phyloP scores from a whole-genome alignment of 1,284 basidiomycete species.

The Cystobasidiaceae sp. region DNA sequence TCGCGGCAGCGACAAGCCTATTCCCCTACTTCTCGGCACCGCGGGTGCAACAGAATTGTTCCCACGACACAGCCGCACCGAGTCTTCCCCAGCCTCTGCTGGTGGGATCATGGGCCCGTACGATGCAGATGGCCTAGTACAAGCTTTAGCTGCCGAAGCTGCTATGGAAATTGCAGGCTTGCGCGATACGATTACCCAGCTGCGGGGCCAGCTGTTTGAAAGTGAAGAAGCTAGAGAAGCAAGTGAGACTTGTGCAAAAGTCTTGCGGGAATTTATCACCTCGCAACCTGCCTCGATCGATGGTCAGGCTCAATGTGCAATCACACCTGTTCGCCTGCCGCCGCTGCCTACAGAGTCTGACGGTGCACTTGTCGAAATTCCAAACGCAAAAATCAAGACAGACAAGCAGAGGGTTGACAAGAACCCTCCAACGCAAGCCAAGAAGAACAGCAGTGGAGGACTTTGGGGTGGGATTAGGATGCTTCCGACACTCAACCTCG shows the following conservation, averaged over 20 bases:
- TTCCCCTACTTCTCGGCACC: background rate
- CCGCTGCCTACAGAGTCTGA: conserved; percentile 53
- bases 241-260: conserved; percentile 75
- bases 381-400: conserved; percentile 12
- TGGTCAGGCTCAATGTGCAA: conserved; percentile 27
- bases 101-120: background rate
- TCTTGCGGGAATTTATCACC: conserved; percentile 75
- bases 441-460: background rate
- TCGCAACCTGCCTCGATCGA: conserved; percentile 28
- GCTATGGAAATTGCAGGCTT: conserved; percentile 56
- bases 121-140: conserved; percentile 50
- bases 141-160: conserved; percentile 52
- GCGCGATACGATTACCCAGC: conserved; percentile 57
- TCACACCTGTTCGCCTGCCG: conserved; percentile 48
- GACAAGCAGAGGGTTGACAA: background rate
- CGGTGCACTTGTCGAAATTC: background rate
- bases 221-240: conserved; percentile 76
- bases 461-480: background rate
- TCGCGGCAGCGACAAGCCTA: background rate
- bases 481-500: too few relatives aligned
- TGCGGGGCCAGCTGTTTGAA: conserved; percentile 51
- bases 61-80: background rate
- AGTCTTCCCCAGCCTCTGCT: background rate
- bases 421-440: background rate
- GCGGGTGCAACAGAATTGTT: background rate